Evolutionary conservation across 1,139 yeast species (phyloP), one percentile per base, ranked within the genome.

Genomic region (Scheffersomyces titani): DNA sequence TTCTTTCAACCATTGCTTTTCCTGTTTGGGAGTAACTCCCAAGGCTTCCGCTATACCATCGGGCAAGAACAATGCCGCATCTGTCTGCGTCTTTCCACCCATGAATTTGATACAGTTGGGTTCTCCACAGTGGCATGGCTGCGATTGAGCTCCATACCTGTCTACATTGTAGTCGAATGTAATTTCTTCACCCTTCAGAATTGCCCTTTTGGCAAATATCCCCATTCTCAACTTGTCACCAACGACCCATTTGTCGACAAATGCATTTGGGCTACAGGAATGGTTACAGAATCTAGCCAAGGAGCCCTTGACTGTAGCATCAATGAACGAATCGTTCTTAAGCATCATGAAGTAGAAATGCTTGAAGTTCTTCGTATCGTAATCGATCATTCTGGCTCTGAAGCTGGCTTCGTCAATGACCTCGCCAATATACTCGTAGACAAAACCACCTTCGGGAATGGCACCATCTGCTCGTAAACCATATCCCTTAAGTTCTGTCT

Each of bases 281-380:
- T 94, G 99, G 70, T 94, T 94, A 65, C 96, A 90, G 75, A 93
- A 94, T 59, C 99, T 79, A 0, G 97, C 97, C 57, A 93, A 74
- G 21, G 93, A 86, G 3, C 98, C 99, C 72, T 85, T 89, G 53
- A 83, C 78, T 1, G 98, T 93, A 52, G 99, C 99, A 73, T 94
- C 99, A 58, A 94, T 91, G 69, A 92, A 94, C 67, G 94, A 94
- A 60, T 92, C 93, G 67, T 88, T 90, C 65, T 92, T 96, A 61
- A 94, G 82, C 98, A 92, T 92, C 99, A 94, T 94, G 72, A 94
- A 94, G 72, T 94, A 94, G 66, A 94, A 94, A 73, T 94, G 99
- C 70, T 84, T 86, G 63, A 89, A 81, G n/a, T 88, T 85, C 62
- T 82, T 81, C 45, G 78, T 72, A 67, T 90, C 96, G 70, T 94